Base-by-base conservation (phyloP, 108 stramenopile genomes). In the Nitzschia putrida region DNA sequence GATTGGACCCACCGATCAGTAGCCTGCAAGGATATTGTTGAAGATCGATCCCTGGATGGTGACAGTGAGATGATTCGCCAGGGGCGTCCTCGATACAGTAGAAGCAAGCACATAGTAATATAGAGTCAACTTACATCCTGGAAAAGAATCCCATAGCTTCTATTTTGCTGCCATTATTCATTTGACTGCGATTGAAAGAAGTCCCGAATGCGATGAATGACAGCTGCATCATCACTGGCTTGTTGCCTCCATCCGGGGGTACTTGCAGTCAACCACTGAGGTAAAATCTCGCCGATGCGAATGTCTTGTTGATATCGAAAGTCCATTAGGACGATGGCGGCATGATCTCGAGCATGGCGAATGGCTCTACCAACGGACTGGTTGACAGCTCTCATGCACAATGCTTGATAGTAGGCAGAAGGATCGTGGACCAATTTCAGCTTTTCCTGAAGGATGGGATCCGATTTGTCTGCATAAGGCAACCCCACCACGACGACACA, bases 281-380 rank as follows among this genome's bases (percentile, higher is more conserved):
- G 97, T 61, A 98, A 78, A 11, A 73, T 86, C 9, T 58, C 53
- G 77, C 74, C 86, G 55, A 95, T 81, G 11, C 68, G 80, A 2
- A 53, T 29, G 47, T 91, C 88, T 14, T 69, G 66, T n/a, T 66
- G 64, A 75, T 97, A 99, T 21, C 99, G 81, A 50, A 55, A 63
- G 82, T 99, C 99, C 53, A 83, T 76, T 7, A 98, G 81, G 1
- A 98, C 69, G 42, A 98, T 90, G 12, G 90, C 79, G 7, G 97
- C 96, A 71, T 90, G 97, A 71, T 99, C 99, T 43, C 85, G 76
- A 5, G 84, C 88, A 74, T 99, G 98, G 10, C 99, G 84, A 50
- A 99, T 98, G 37, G 97, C 97, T 47, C 99, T 82, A n/a, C 99
- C 99, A 7, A 99, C 88, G 58, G 87, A 88, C 83, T 99, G 99